Base-by-base conservation (phyloP, 1,139 yeast species). In the Dujonia santamariae region DNA sequence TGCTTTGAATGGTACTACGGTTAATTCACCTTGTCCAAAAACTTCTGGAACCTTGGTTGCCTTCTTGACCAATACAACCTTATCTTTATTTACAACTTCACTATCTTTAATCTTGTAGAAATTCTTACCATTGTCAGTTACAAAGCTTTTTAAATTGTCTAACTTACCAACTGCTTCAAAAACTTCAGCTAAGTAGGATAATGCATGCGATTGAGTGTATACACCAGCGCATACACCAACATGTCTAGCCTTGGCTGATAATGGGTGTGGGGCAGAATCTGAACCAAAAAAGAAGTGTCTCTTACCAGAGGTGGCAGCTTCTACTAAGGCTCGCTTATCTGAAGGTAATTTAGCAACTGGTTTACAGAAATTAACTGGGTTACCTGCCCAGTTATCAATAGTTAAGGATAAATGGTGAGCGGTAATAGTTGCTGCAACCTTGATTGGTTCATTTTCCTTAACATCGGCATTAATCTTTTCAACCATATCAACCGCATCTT, bases 171-270 rank as follows among this genome's bases (percentile, higher is more conserved):
- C 71, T 38, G 70, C 61, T 18, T 85, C 96, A 53, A 94, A 94
- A 2, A 85, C 77, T 52, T 90, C 84, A 4, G 97, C 97, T 22
- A 92, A 68, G 48, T 92, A 92, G 14, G 88, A 72, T 22, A 92
- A 63, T 3, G 85, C 96, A 50, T 78, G 78, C 17, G 88, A 76
- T 56, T 92, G 98, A 3, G 97, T 86, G 61, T 76, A 92, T 12
- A 92, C 96, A 47, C 99, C 99, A 12, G 99, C 99, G 52, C 97
- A 90, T 11, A 92, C 97, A 16, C 92, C 94, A 25, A 70, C 65
- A 46, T 80, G 90, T 43, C 75, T 81, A 28, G 86, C 72, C 60
- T 92, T 92, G 40, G 79, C 78, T 44, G 77, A 75, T 21, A 85
- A 55, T 11, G 96, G 95, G 57, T 92, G 98, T 24, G 98, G 98